A percentile compares a stretch with the other conserved stretches of the same genome.
Conservation (phyloP, 768 basidiomycete species). For the Termitomyces sp. region DNA sequence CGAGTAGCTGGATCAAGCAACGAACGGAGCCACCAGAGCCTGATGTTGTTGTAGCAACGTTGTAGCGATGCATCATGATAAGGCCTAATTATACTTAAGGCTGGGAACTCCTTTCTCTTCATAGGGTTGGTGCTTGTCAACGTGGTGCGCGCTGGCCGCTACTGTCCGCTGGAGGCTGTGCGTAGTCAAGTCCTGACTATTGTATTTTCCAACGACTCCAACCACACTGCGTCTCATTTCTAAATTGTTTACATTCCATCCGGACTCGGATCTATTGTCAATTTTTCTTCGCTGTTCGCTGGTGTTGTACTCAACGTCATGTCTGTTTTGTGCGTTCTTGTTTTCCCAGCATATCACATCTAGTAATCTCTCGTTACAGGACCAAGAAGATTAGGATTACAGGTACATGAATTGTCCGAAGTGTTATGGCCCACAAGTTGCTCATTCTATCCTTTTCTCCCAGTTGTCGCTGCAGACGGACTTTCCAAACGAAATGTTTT, state of each 20-base stretch:
- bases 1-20: too few species aligned
- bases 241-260: neutral
- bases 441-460: slow-evolving; percentile 5
- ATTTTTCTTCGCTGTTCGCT: neutral
- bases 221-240: neutral
- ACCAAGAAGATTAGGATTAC: slow-evolving; percentile 79
- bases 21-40: too few species aligned
- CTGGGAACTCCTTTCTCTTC: too few species aligned
- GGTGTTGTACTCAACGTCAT: slow-evolving; percentile 23
- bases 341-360: slow-evolving; percentile 1
- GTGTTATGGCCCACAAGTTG: neutral
- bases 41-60: too few species aligned
- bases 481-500: slow-evolving; percentile 94
- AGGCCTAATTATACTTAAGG: too few species aligned
- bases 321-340: slow-evolving; percentile 41
- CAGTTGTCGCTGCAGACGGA: slow-evolving; percentile 95
- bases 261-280: neutral
- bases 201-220: slow-evolving; percentile 9
- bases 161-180: too few species aligned
- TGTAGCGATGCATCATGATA: too few species aligned
- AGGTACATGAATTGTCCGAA: slow-evolving; percentile 37
- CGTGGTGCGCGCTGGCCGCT: too few species aligned
- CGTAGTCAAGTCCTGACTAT: too few species aligned
- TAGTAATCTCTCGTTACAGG: slow-evolving; percentile 24
- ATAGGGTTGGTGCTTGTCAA: too few species aligned